Base-by-base conservation (phyloP, 148 eudicot genomes). In the Amaranthus hypochondriacus region DNA sequence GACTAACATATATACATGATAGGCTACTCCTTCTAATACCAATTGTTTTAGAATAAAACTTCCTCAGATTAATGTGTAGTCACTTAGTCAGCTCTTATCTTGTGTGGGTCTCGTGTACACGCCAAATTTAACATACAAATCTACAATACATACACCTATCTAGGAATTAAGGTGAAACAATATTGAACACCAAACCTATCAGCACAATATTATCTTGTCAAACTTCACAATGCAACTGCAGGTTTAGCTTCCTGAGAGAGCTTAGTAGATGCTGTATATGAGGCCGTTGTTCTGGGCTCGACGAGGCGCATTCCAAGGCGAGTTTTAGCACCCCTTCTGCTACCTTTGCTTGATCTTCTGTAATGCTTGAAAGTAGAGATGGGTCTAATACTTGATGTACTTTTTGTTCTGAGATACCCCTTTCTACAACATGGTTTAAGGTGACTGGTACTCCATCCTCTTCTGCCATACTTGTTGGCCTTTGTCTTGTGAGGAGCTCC, bases 381-480 rank as follows among this genome's bases (percentile, higher is more conserved):
- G 89, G 90, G 75, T 95, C 97, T 14, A 90, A 71, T 43, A 87
- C 59, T 69, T 75, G 75, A 57, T 81, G 68, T 14, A 88, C 69
- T 67, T 77, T 55, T 66, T 76, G 71, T 48, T 73, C 73, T 66
- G 72, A 73, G 14, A 88, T 66, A 13, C 86, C 89, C 78, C 57
- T 80, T 64, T 86, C 82, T 11, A 90, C 87, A 21, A 87, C 76
- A 59, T 88, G 85, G 64, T 83, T 85, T 82, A 95, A 75, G 21
- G 93, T 90, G 76, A 88, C 75, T 12, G 92, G 81, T 47, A 70
- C 9, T 18, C 89, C 92, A 58, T 84, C 83, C 68, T 88, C 89
- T 62, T 79, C 81, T 55, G 79, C 57, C 46, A 86, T 81, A 57
- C 83, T 83, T 62, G 97, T 90, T 72, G 97, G 99, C 81, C 99